Evolutionary conservation across 2,329 filamentous ascomycete genomes (phyloP), one percentile per base, ranked within the genome.

Genomic region (Neopestalotiopsis sp.): DNA sequence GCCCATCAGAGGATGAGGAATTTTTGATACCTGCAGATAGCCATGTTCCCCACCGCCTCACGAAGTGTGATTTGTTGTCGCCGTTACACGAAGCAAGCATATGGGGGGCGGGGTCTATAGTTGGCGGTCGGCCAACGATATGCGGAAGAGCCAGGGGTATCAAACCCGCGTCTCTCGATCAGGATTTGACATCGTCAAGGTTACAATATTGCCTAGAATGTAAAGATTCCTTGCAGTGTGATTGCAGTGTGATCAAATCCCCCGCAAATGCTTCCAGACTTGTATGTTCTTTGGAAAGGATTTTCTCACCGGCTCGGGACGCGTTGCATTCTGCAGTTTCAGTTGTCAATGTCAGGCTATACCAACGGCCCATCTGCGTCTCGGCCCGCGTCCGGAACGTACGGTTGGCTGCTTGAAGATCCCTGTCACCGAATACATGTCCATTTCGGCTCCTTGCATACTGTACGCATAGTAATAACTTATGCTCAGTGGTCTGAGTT

Each of bases 11-110:
- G 4, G 45, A 52, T 20, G n/a, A 17, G 45, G 45, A 52, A 52
- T 52, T n/a, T 52, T 52, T 52, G 45, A 52, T 52, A 52, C 45
- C 45, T 52, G n/a, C 45, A 52, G 45, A 14, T 52, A 52, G n/a
- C 45, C 45, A 6, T 52, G 7, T 52, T 17, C n/a, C 20, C 45
- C 45, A 52, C 45, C 20, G 45, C 9, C 45, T 14, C 34, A 20
- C n/a, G 20, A 52, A n/a, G 45, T 52, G 7, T 52, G 45, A 52
- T 52, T 52, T 20, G 45, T 17, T 52, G 17, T 52, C 4, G 17
- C n/a, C 4, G 45, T 52, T 52, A 52, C 45, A 52, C 45, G 24
- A 52, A 20, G 9, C 45, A 14, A 17, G 45, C 45, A 52, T n/a
- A 52, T 20, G 45, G 20, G 45, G 20, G 45, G 45, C 45, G 45